Evolutionary conservation across 1,284 basidiomycete species (phyloP).

Genomic region (Lentinus polychrous): DNA sequence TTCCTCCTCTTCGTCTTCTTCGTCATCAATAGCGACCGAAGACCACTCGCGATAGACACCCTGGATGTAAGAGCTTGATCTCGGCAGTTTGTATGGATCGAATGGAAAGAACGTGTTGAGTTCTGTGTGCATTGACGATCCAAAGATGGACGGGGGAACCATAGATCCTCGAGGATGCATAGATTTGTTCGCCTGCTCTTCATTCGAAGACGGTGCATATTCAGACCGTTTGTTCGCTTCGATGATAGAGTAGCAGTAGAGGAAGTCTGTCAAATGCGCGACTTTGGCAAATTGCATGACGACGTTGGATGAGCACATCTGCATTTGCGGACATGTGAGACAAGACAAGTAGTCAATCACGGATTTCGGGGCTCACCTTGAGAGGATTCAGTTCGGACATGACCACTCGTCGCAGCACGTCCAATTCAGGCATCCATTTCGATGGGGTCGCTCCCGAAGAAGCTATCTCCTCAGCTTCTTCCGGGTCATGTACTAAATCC

Average conservation of each 20-base stretch:
- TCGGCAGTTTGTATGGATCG: constrained; percentile 90
- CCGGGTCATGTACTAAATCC: constrained; percentile 65
- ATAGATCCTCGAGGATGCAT: constrained; percentile 3
- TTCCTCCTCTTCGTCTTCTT: constrained; percentile 60
- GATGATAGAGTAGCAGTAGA: constrained; percentile 94
- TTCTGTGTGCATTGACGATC: constrained; percentile 52
- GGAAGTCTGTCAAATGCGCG: constrained; percentile 85
- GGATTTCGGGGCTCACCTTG: constrained; percentile 47
- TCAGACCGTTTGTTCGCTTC: constrained; percentile 73
- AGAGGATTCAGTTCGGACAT: constrained; percentile 86
- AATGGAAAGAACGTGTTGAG: constrained; percentile 98
- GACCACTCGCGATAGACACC: constrained; percentile 74
- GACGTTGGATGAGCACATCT: constrained; percentile 88
- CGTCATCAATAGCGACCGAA: constrained; percentile 65
- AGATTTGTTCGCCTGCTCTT: constrained; percentile 3
- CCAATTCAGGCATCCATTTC: constrained; percentile 84
- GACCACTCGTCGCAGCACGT: constrained; percentile 77
- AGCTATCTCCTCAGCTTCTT: constrained; percentile 39
- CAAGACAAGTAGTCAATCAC: constrained; percentile 10
- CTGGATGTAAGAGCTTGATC: constrained; percentile 62
- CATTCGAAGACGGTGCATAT: constrained; percentile 21
- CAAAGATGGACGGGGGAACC: constrained; percentile 27
- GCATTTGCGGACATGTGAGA: constrained; percentile 4
- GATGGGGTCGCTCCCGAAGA: constrained; percentile 27
- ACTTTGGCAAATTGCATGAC: constrained; percentile 94